Conservation (phyloP, 192 early-diverging fungal genomes). For the Oehlia diaphana region DNA sequence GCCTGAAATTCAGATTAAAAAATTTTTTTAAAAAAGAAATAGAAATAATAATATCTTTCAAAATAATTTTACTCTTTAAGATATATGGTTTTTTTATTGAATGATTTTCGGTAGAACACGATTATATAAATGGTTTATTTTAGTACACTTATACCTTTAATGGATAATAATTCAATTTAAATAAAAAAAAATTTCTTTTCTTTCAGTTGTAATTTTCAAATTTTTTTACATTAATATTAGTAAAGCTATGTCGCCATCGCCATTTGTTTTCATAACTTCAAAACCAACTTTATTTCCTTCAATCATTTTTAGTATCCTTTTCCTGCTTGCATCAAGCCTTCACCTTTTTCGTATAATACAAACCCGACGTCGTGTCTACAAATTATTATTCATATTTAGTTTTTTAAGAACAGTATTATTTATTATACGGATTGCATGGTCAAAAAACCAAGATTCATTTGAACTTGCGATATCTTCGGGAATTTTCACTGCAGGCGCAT, state of each 20-base stretch:
- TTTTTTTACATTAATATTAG: neutral
- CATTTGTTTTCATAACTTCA: neutral
- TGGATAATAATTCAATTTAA: no score
- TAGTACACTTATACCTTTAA: no score
- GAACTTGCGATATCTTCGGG: neutral
- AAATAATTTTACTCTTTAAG: neutral
- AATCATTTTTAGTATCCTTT: slow-evolving; percentile 2
- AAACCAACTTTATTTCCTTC: neutral
- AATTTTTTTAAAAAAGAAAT: neutral
- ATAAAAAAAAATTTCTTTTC: neutral
- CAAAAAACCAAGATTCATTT: neutral
- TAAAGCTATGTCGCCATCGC: neutral
- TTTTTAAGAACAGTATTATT: neutral
- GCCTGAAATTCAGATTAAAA: no score
- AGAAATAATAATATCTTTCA: no score
- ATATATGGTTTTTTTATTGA: neutral
- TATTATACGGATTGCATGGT: neutral
- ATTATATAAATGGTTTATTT: no score
- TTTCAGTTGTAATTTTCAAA: neutral
- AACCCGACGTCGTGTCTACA: neutral
- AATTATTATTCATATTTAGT: neutral
- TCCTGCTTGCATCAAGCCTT: neutral
- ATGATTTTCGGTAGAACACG: no score
- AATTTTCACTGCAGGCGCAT: neutral
- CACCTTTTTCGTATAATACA: slow-evolving; percentile 11